Conservation (phyloP, 305 asterid species). For the Solanum hybrid region DNA sequence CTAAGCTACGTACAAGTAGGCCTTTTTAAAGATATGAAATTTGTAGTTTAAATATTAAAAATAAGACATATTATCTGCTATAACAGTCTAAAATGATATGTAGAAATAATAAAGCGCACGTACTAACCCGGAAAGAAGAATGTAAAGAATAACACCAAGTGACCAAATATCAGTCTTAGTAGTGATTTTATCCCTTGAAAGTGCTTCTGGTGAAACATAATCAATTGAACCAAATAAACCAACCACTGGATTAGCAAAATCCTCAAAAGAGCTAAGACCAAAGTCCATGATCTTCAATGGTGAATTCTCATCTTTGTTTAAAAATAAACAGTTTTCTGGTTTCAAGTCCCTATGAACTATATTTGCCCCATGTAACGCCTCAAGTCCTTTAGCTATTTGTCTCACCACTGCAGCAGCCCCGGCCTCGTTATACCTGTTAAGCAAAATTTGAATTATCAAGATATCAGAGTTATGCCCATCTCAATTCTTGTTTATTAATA, state of each 20-base stretch:
- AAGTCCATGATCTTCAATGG: conserved; percentile 78
- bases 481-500: background rate
- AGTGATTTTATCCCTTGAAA: conserved; percentile 38
- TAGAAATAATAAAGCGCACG: background rate
- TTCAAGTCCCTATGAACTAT: conserved; percentile 76
- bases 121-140: conserved; percentile 75
- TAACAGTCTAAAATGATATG: no score
- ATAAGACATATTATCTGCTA: background rate
- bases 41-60: no score
- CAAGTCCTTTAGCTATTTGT: conserved; percentile 60
- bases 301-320: conserved; percentile 51
- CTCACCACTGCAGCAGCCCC: conserved; percentile 62
- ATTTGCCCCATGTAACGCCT: conserved; percentile 46
- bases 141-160: conserved; percentile 71
- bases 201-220: conserved; percentile 80
- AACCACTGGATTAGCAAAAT: conserved; percentile 64
- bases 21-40: background rate
- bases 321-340: conserved; percentile 75
- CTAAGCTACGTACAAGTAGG: no score
- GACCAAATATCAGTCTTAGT: conserved; percentile 72
- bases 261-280: conserved; percentile 76
- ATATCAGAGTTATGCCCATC: background rate
- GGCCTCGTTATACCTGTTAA: conserved; percentile 38
- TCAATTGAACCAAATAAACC: conserved; percentile 80
- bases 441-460: background rate